A percentile compares a stretch with the other conserved stretches of the same genome.
These are phyloP conservation scores for Strobilomyces echinocephalus DNA, from an alignment of 768 basidiomycete genomes.

Conservation along the genomic window DNA sequence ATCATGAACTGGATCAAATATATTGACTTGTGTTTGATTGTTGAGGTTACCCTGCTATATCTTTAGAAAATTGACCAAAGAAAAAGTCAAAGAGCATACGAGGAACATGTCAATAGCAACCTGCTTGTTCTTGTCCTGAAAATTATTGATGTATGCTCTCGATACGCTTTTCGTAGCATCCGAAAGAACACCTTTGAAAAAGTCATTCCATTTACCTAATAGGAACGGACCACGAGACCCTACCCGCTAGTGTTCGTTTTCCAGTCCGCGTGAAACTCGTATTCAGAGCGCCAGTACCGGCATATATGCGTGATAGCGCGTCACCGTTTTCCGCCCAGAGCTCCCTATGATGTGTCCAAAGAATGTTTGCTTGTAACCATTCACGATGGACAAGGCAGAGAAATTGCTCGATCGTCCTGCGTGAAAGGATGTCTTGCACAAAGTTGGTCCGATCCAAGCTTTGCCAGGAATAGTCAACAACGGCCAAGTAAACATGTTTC, in stretches of 20 bases:
- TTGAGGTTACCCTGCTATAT: slow-evolving; percentile 81
- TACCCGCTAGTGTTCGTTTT: slow-evolving; percentile 87
- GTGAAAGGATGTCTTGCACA: slow-evolving; percentile 90
- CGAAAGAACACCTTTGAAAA: slow-evolving; percentile 68
- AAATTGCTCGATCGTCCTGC: slow-evolving; percentile 76
- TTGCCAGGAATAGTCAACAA: slow-evolving; percentile 6
- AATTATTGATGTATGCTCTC: slow-evolving; percentile 96
- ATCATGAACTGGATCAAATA: slow-evolving; percentile 93
- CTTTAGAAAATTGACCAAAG: slow-evolving; percentile 2
- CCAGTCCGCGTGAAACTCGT: slow-evolving; percentile 94
- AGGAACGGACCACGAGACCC: slow-evolving; percentile 6
- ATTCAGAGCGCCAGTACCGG: slow-evolving; percentile 89
- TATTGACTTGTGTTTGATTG: slow-evolving; percentile 79
- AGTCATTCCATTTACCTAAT: background rate
- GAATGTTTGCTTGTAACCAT: slow-evolving; percentile 60
- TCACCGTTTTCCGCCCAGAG: slow-evolving; percentile 98
- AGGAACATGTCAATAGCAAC: slow-evolving; percentile 92
- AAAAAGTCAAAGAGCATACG: slow-evolving; percentile 41
- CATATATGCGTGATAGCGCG: slow-evolving; percentile 89
- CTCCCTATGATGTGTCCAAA: slow-evolving; percentile 89
- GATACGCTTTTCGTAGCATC: slow-evolving; percentile 97
- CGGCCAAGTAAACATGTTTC: background rate
- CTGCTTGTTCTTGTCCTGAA: slow-evolving; percentile 94
- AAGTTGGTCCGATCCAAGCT: slow-evolving; percentile 98
- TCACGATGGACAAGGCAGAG: slow-evolving; percentile 72